phyloP scores from a whole-genome alignment of 495 filamentous ascomycete genomes.

The Talaromyces thailandensis region DNA sequence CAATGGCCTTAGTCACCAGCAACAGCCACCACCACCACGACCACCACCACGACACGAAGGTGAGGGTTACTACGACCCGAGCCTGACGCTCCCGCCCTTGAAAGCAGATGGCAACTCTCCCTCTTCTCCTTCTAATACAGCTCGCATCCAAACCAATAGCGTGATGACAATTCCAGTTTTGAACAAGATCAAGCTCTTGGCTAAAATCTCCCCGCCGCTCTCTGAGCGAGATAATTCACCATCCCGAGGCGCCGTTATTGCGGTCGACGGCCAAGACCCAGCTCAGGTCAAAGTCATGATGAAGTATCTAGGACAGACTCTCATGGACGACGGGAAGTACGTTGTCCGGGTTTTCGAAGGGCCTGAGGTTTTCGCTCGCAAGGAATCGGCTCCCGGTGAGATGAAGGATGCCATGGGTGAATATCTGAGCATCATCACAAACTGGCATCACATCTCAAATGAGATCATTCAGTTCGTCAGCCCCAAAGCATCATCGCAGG shows the following conservation, averaged over 20 bases:
- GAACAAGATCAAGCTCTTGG: constrained; percentile 61
- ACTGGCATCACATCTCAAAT: constrained; percentile 62
- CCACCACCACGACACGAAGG: background rate
- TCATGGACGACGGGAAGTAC: constrained; percentile 50
- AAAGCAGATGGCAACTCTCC: constrained; percentile 29
- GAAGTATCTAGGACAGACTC: constrained; percentile 49
- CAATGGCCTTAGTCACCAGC: constrained; percentile 13
- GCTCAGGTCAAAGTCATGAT: constrained; percentile 45
- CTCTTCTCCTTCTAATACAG: constrained; percentile 6
- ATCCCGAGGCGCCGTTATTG: constrained; percentile 65
- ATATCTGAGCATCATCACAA: constrained; percentile 60
- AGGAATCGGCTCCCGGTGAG: constrained; percentile 20
- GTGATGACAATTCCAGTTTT: constrained; percentile 63
- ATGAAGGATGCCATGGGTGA: constrained; percentile 43
- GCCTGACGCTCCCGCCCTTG: constrained; percentile 51
- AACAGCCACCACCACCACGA: background rate
- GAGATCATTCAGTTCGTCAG: constrained; percentile 60
- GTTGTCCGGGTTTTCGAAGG: constrained; percentile 41
- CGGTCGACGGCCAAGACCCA: constrained; percentile 65
- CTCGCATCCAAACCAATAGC: constrained; percentile 36
- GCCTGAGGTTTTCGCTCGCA: constrained; percentile 32
- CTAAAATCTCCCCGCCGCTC: constrained; percentile 61
- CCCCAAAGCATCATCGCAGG: constrained; percentile 9
- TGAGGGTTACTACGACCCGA: constrained; percentile 23
- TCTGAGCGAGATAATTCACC: constrained; percentile 21